A percentile compares a stretch with the other conserved stretches of the same genome.
Evolutionary conservation across 1,284 basidiomycete genomes (phyloP).

Genomic region (Melampsora occidentalis): DNA sequence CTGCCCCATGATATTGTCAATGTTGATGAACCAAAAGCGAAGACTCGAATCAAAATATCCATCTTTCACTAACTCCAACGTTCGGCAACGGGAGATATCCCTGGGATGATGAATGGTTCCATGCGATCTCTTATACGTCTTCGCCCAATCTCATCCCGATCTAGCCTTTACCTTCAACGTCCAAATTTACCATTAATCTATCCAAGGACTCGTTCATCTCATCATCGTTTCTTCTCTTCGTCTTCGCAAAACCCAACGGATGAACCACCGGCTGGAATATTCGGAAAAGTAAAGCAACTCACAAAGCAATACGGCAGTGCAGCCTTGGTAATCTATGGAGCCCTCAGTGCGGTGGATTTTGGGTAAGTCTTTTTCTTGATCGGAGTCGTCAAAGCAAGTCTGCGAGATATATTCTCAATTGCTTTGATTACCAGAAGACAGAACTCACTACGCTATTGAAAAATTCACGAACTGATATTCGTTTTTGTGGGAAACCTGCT

Average conservation of each 20-base stretch:
- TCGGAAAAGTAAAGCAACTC: constrained; percentile 68
- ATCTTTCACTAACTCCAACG: no score
- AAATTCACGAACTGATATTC: background rate
- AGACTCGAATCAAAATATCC: no score
- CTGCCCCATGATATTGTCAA: no score
- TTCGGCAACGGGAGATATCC: no score
- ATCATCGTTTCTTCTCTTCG: constrained; percentile 51
- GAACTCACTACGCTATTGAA: background rate
- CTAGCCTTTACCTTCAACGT: no score
- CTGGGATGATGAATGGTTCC: no score
- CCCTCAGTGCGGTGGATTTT: constrained; percentile 73
- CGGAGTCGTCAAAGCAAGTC: background rate
- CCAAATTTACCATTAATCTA: constrained; percentile 44
- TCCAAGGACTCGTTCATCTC: constrained; percentile 58
- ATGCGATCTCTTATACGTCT: no score
- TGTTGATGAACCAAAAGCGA: no score
- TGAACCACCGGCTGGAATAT: constrained; percentile 49
- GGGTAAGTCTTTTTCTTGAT: constrained; percentile 49
- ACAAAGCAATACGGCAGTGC: constrained; percentile 91
- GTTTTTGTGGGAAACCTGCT: background rate
- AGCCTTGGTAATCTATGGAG: constrained; percentile 77
- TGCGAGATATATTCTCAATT: background rate
- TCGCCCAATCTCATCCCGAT: no score
- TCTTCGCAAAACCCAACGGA: constrained; percentile 46
- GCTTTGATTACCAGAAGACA: background rate